These are phyloP conservation scores for Scheffersomyces coipomensis DNA, from an alignment of 805 yeast species.

Conservation along the genomic window DNA sequence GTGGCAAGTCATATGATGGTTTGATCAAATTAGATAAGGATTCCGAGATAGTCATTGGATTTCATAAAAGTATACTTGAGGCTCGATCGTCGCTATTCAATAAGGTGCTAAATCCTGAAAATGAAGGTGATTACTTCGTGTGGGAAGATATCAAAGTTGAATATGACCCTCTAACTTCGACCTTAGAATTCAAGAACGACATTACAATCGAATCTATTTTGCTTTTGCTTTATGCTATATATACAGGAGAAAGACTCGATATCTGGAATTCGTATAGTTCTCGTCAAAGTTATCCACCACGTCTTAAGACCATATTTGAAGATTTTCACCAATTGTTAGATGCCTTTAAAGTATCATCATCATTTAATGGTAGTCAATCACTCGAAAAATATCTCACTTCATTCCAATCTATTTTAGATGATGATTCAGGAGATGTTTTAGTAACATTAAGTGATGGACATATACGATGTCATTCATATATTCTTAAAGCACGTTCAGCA, in stretches of 20 bases:
- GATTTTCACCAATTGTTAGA: slow-evolving; percentile 16
- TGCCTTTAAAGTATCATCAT: not conserved
- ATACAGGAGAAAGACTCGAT: slow-evolving; percentile 45
- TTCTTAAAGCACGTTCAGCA: slow-evolving; percentile 57
- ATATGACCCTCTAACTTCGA: slow-evolving; percentile 11
- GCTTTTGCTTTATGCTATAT: slow-evolving; percentile 43
- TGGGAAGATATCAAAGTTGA: slow-evolving; percentile 23
- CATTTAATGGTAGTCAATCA: not conserved
- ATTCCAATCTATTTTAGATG: slow-evolving; percentile 10
- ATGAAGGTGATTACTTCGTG: slow-evolving; percentile 18
- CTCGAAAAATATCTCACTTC: not conserved
- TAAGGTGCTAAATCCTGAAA: slow-evolving; percentile 18
- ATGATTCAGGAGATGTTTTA: slow-evolving; percentile 37
- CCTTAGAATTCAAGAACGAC: slow-evolving; percentile 18
- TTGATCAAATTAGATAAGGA: slow-evolving; percentile 20
- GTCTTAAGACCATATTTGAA: slow-evolving; percentile 23
- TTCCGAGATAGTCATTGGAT: slow-evolving; percentile 27
- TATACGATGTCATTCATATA: slow-evolving; percentile 45
- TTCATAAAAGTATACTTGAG: slow-evolving; percentile 31
- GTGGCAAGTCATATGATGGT: slow-evolving; percentile 36
- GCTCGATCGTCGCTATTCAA: slow-evolving; percentile 28
- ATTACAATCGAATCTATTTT: slow-evolving; percentile 38
- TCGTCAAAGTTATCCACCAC: slow-evolving; percentile 24
- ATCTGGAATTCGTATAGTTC: slow-evolving; percentile 45
- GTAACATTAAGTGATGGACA: slow-evolving; percentile 49